Evolutionary conservation across 208 protist genomes (phyloP).

Genomic region (Crithidia expoeki): DNA sequence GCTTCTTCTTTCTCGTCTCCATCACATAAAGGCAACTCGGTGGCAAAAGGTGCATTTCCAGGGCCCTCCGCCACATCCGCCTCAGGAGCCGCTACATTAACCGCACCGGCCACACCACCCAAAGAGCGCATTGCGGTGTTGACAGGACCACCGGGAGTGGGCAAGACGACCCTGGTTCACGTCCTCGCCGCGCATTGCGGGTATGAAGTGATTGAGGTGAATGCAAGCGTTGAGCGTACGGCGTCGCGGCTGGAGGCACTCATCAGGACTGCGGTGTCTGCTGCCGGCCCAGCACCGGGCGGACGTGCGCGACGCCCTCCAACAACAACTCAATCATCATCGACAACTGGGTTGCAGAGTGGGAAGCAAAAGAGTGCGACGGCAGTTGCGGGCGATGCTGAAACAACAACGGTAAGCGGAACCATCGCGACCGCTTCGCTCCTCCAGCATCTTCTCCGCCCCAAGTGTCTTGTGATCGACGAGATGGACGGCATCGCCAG

Average conservation of each 20-base stretch:
- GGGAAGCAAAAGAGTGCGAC: too few species aligned
- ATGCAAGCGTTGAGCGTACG: constrained; percentile 93
- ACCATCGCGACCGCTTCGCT: constrained; percentile 31
- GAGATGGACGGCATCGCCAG: constrained; percentile 90
- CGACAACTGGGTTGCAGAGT: not conserved
- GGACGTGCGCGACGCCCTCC: constrained; percentile 19
- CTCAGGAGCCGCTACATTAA: not conserved
- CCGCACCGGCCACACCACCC: constrained; percentile 34
- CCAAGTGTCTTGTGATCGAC: constrained; percentile 90
- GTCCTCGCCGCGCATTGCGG: constrained; percentile 93
- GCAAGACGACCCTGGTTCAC: constrained; percentile 97
- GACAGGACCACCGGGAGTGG: constrained; percentile 93
- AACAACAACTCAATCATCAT: not conserved
- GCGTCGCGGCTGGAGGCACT: constrained; percentile 63
- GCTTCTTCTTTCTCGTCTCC: not conserved
- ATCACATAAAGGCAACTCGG: too few species aligned
- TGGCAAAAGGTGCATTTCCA: not conserved
- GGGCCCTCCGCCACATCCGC: not conserved
- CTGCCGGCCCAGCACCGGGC: constrained; percentile 30
- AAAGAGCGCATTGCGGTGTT: constrained; percentile 82
- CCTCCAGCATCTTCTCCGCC: constrained; percentile 59
- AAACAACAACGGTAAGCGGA: not conserved
- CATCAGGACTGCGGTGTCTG: constrained; percentile 67
- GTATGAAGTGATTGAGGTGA: constrained; percentile 95
- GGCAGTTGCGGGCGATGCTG: not conserved